A percentile compares a stretch with the other conserved stretches of the same genome.
These are phyloP conservation scores for Sarocladium kiliense DNA, from an alignment of 2,329 filamentous ascomycete genomes.

Conservation along the genomic window DNA sequence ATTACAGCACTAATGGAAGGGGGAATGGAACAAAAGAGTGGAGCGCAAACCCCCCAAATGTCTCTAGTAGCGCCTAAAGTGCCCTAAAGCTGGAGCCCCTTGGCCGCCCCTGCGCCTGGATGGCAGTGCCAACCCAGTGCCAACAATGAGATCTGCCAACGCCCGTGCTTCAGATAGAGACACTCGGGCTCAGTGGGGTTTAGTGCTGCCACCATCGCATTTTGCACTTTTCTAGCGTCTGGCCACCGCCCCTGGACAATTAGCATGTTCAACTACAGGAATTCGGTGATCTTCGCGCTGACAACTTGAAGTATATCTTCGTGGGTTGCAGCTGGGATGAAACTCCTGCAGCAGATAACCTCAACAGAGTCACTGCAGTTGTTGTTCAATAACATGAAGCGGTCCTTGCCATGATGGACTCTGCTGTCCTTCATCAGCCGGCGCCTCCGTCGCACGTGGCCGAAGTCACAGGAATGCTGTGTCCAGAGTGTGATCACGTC, in stretches of 20 bases:
- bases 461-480: not conserved
- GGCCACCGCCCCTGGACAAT: not conserved
- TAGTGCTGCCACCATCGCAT: not conserved
- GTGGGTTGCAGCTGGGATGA: no score
- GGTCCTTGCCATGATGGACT: no score
- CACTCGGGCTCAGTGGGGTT: not conserved
- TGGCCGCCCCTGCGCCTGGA: not conserved
- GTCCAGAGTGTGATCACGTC: not conserved
- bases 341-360: no score
- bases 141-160: not conserved
- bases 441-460: not conserved
- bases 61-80: not conserved
- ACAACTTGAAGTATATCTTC: no score
- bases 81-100: not conserved
- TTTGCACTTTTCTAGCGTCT: not conserved
- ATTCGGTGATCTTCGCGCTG: no score
- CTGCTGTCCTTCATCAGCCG: no score
- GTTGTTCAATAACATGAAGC: no score
- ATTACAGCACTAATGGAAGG: not conserved
- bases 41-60: not conserved
- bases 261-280: no score
- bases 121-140: not conserved
- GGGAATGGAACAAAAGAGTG: conserved; percentile 7
- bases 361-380: no score
- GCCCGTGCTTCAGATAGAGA: not conserved